A percentile compares a stretch with the other conserved stretches of the same genome.
Evolutionary conservation across 139 green algal genomes (phyloP).

Genomic region (Tetraselmis striata): DNA sequence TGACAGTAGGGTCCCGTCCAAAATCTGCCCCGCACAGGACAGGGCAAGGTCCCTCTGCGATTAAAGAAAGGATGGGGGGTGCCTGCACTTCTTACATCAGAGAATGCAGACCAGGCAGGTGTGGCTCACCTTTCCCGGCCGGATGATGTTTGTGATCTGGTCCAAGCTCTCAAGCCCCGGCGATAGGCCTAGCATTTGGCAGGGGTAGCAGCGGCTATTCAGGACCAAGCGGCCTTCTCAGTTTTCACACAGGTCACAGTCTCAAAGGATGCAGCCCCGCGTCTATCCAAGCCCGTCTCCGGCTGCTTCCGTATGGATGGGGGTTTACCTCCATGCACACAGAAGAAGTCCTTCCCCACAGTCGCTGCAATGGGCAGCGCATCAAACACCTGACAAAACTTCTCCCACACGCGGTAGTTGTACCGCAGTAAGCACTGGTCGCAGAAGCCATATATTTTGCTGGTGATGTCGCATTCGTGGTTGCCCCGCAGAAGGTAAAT

Average conservation of each 20-base stretch:
- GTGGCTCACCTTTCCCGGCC: background rate
- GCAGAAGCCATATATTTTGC: conserved; percentile 9
- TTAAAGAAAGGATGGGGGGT: no score
- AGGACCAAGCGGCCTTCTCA: no score
- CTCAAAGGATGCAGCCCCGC: no score
- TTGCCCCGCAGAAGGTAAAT: conserved; percentile 1
- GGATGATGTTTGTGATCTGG: conserved; percentile 4
- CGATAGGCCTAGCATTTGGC: no score
- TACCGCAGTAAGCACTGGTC: conserved; percentile 7
- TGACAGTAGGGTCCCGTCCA: background rate
- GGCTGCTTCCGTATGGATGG: background rate
- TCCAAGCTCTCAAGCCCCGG: background rate
- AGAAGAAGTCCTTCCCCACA: conserved; percentile 9
- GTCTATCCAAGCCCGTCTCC: no score
- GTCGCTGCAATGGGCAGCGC: conserved; percentile 1
- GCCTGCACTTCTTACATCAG: no score
- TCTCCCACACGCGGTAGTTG: conserved; percentile 3
- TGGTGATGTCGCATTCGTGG: conserved; percentile 8
- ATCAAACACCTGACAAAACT: conserved; percentile 3
- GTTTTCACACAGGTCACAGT: no score
- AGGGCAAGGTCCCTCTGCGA: no score
- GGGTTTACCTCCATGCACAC: background rate
- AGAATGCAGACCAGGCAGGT: no score
- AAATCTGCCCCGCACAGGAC: background rate
- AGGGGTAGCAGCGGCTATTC: no score